These are phyloP conservation scores for Neurospora sp. DNA, from an alignment of 495 filamentous ascomycete species.

Conservation along the genomic window DNA sequence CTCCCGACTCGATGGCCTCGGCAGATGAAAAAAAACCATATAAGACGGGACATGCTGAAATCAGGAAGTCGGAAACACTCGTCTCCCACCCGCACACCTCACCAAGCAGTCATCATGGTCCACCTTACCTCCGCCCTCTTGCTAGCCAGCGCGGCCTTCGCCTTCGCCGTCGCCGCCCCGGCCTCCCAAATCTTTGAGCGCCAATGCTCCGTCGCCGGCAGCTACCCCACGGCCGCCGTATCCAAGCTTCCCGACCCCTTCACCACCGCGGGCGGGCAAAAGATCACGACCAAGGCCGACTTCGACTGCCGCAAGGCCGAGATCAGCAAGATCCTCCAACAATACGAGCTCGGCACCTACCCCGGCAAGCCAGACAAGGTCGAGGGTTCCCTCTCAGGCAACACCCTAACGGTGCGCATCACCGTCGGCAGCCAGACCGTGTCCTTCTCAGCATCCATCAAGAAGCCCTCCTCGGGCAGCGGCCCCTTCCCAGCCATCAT, in stretches of 20 bases:
- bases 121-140: slow-evolving; percentile 33
- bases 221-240: slow-evolving; percentile 19
- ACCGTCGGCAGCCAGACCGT: slow-evolving; percentile 36
- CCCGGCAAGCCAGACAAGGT: slow-evolving; percentile 36
- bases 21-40: neutral
- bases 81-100: neutral
- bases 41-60: slow-evolving; percentile 6
- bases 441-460: slow-evolving; percentile 37
- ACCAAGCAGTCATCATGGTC: slow-evolving; percentile 22
- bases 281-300: slow-evolving; percentile 36
- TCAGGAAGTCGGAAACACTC: neutral
- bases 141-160: slow-evolving; percentile 29
- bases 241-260: slow-evolving; percentile 45
- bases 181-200: slow-evolving; percentile 34
- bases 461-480: slow-evolving; percentile 27
- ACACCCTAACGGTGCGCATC: slow-evolving; percentile 32
- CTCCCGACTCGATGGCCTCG: neutral
- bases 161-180: slow-evolving; percentile 30
- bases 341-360: slow-evolving; percentile 42
- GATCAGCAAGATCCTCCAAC: slow-evolving; percentile 40
- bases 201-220: slow-evolving; percentile 24
- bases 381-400: slow-evolving; percentile 31
- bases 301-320: slow-evolving; percentile 42
- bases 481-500: slow-evolving; percentile 42
- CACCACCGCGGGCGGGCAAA: slow-evolving; percentile 31